These are phyloP conservation scores for Cercospora zeina DNA, from an alignment of 2,329 filamentous ascomycete genomes.

Conservation along the genomic window DNA sequence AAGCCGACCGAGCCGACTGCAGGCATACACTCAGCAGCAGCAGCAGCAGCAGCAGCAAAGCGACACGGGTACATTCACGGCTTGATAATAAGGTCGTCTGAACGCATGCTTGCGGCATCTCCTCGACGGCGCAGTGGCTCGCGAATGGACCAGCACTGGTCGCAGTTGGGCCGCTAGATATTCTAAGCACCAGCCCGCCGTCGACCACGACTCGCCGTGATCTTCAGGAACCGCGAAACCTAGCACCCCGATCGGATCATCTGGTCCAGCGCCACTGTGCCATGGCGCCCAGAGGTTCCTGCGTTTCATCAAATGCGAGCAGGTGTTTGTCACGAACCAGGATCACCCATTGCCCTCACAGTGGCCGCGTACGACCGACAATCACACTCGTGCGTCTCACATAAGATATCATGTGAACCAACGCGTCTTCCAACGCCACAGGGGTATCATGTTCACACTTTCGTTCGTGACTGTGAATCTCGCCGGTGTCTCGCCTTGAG, in stretches of 20 bases:
- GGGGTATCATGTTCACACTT: too few relatives aligned
- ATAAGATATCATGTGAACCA: too few relatives aligned
- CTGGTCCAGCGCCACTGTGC: not conserved
- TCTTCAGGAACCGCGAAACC: conserved; percentile 1
- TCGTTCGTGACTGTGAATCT: too few relatives aligned
- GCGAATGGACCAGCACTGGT: not conserved
- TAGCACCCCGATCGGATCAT: not conserved
- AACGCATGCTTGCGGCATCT: not conserved
- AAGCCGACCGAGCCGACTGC: conserved; percentile 1
- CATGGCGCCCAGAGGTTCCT: not conserved
- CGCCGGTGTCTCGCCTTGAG: too few relatives aligned
- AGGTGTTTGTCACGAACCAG: not conserved
- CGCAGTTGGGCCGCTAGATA: conserved; percentile 3
- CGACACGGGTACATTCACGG: not conserved
- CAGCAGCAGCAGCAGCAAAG: not conserved
- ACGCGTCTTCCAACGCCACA: too few relatives aligned
- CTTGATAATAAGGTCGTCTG: not conserved
- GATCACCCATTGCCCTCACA: not conserved
- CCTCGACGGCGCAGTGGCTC: not conserved
- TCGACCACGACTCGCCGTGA: not conserved
- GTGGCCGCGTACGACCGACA: not conserved
- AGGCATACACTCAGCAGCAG: not conserved
- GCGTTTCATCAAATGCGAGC: not conserved
- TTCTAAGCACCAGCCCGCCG: conserved; percentile 4
- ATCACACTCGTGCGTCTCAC: not conserved